Evolutionary conservation across 1,139 yeast species (phyloP).

Genomic region (Geotrichum citri-aurantii): DNA sequence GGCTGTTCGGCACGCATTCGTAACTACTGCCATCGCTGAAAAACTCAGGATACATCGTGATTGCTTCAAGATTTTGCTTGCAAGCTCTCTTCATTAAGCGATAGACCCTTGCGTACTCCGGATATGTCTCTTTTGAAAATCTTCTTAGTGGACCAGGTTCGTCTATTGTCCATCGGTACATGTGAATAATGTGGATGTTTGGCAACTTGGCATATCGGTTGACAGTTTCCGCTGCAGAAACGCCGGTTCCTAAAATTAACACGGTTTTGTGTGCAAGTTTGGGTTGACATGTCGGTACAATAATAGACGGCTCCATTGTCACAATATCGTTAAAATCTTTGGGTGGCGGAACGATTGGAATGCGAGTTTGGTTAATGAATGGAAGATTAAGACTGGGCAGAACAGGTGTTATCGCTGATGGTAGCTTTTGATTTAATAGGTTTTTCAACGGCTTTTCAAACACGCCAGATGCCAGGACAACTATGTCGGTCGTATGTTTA

Average conservation of each 20-base stretch:
- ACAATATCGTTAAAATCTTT: conserved; percentile 9
- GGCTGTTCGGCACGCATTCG: conserved; percentile 32
- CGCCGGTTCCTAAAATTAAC: conserved; percentile 36
- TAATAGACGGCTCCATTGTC: conserved; percentile 15
- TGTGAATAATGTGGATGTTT: conserved; percentile 24
- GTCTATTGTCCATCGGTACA: conserved; percentile 30
- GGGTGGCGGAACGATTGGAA: conserved; percentile 14
- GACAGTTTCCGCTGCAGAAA: conserved; percentile 37
- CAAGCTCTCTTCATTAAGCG: conserved; percentile 26
- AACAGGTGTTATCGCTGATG: neutral
- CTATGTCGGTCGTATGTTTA: conserved; percentile 16
- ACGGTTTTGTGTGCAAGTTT: conserved; percentile 14
- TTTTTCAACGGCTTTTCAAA: conserved; percentile 26
- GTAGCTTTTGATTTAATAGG: neutral
- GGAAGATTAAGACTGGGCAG: neutral
- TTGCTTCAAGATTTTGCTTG: neutral
- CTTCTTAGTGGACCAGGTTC: conserved; percentile 27
- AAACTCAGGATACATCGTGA: conserved; percentile 6
- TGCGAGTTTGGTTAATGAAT: conserved; percentile 1
- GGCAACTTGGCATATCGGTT: conserved; percentile 6
- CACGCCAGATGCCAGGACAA: conserved; percentile 35
- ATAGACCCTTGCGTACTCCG: conserved; percentile 33
- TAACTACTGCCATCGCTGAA: conserved; percentile 19
- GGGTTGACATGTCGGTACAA: conserved; percentile 15
- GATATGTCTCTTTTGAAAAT: conserved; percentile 33